phyloP scores from a whole-genome alignment of 2,329 filamentous ascomycete species.

The Stagonosporopsis tanaceti region DNA sequence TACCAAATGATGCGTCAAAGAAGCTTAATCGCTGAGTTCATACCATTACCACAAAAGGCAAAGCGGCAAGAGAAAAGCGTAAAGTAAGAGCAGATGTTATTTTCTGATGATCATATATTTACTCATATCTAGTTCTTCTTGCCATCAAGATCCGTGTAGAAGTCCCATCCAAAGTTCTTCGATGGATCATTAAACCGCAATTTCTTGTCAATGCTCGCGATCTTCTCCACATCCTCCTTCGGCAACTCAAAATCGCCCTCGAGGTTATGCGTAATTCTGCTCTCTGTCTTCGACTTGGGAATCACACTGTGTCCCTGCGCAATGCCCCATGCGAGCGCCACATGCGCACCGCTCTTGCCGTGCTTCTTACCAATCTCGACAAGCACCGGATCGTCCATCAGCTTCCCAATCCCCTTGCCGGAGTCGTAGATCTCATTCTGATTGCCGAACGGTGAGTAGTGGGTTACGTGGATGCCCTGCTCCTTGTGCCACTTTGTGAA shows the following conservation, averaged over 20 bases:
- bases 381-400: constrained; percentile 65
- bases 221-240: constrained; percentile 72
- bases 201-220: constrained; percentile 67
- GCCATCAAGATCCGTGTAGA: constrained; percentile 67
- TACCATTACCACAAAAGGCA: neutral
- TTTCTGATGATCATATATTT: neutral
- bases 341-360: constrained; percentile 78
- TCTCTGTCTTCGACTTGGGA: constrained; percentile 45
- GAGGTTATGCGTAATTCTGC: constrained; percentile 40
- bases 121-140: constrained; percentile 24
- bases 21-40: neutral
- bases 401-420: constrained; percentile 40
- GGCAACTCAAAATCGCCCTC: constrained; percentile 74
- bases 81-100: neutral
- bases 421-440: constrained; percentile 44
- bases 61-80: neutral
- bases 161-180: constrained; percentile 63
- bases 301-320: constrained; percentile 60
- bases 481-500: constrained; percentile 40
- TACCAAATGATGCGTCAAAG: neutral
- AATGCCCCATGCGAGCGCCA: constrained; percentile 86
- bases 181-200: constrained; percentile 69
- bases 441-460: constrained; percentile 48
- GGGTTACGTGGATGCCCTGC: constrained; percentile 44
- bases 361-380: constrained; percentile 71